Percentiles rank a stretch among this genome's conserved stretches.
Evolutionary conservation across 192 early-diverging fungal genomes (phyloP).

Genomic region (Backusella mclennaniae): DNA sequence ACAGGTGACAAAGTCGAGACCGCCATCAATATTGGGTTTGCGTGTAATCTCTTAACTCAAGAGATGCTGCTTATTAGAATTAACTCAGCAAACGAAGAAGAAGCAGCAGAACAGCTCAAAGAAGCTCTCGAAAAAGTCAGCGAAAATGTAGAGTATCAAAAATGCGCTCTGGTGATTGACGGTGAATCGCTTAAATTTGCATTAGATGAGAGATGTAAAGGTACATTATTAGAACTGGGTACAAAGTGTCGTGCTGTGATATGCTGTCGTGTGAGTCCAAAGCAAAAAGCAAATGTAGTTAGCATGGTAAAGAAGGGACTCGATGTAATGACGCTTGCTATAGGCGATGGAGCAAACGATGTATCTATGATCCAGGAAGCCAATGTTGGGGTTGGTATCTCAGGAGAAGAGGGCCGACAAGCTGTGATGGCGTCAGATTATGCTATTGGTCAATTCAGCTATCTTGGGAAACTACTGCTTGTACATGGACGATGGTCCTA

Average conservation of each 20-base stretch:
- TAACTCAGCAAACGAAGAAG: constrained; percentile 31
- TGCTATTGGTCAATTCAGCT: constrained; percentile 71
- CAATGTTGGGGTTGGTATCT: constrained; percentile 72
- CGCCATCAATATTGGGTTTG: constrained; percentile 78
- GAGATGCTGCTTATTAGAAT: constrained; percentile 61
- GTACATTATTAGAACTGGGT: constrained; percentile 46
- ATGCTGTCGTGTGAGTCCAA: constrained; percentile 74
- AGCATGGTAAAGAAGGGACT: constrained; percentile 61
- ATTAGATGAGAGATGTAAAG: constrained; percentile 46
- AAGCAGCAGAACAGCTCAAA: constrained; percentile 53
- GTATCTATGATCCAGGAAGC: constrained; percentile 83
- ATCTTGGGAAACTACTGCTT: constrained; percentile 55
- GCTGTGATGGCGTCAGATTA: constrained; percentile 75
- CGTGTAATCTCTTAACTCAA: constrained; percentile 60
- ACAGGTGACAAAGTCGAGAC: constrained; percentile 82
- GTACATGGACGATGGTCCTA: constrained; percentile 75
- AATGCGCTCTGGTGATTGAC: constrained; percentile 64
- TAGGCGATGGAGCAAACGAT: constrained; percentile 82
- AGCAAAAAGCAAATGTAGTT: constrained; percentile 76
- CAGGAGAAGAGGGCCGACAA: constrained; percentile 74
- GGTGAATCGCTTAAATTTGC: constrained; percentile 59
- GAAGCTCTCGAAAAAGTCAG: constrained; percentile 34
- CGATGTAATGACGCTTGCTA: constrained; percentile 66
- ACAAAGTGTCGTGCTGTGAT: constrained; percentile 66
- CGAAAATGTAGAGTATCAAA: constrained; percentile 1